Percentiles rank a stretch among this genome's conserved stretches.
Evolutionary conservation across 2,329 filamentous ascomycete genomes (phyloP).

Genomic region (Aspergillus sp.): DNA sequence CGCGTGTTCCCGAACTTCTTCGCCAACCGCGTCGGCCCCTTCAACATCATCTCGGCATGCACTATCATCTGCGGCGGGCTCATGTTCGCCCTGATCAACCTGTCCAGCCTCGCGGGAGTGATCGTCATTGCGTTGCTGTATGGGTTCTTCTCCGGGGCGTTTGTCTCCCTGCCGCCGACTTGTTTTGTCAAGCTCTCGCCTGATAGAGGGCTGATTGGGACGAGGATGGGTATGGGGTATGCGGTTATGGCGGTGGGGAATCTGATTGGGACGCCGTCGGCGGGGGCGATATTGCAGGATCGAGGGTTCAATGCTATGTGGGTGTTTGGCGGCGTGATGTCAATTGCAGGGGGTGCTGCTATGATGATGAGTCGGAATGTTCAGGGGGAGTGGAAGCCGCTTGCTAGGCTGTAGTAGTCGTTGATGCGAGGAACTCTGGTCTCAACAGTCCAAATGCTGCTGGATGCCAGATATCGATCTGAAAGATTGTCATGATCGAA

Average conservation of each 20-base stretch:
- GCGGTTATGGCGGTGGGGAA: conserved; percentile 3
- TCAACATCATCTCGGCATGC: background rate
- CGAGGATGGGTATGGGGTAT: conserved; percentile 5
- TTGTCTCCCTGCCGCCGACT: background rate
- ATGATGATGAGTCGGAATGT: conserved; percentile 4
- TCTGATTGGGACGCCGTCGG: background rate
- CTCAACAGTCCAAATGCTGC: too few relatives aligned
- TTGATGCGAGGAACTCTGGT: too few relatives aligned
- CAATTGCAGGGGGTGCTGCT: background rate
- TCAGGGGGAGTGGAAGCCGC: background rate
- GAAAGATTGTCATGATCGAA: too few relatives aligned
- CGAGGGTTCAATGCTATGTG: conserved; percentile 2
- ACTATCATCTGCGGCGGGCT: background rate
- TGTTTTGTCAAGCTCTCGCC: conserved; percentile 4
- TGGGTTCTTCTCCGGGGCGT: background rate
- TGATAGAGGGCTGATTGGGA: background rate
- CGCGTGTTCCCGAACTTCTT: conserved; percentile 1
- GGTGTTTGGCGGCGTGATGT: conserved; percentile 2
- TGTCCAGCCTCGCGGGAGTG: background rate
- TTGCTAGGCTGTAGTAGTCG: background rate
- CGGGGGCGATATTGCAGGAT: background rate
- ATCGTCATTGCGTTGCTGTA: background rate
- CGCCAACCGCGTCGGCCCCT: background rate
- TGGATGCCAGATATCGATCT: too few relatives aligned
- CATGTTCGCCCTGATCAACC: background rate